Percentiles rank a stretch among this genome's conserved stretches.
Evolutionary conservation across 192 early-diverging fungal genomes (phyloP).

Genomic region (Coemansia sp.): DNA sequence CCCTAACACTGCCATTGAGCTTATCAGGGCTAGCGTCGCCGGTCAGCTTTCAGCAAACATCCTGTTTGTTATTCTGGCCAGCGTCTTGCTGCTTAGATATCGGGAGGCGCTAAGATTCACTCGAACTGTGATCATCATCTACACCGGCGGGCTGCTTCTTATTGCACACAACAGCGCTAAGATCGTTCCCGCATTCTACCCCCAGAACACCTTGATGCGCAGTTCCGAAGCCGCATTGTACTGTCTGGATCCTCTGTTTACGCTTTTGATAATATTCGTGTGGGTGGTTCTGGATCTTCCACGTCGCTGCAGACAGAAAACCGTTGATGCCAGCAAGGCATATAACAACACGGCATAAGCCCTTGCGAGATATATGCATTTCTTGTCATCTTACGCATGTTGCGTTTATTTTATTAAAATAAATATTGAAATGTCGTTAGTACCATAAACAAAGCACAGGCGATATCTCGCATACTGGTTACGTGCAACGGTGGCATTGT

Average conservation of each 20-base stretch:
- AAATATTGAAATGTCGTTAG: too few species aligned
- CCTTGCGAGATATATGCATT: too few species aligned
- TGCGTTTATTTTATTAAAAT: too few species aligned
- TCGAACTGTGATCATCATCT: constrained; percentile 5
- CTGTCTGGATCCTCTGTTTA: constrained; percentile 18
- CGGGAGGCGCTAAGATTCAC: constrained; percentile 4
- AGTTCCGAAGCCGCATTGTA: constrained; percentile 15
- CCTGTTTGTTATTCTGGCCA: constrained; percentile 5
- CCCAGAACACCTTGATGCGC: neutral
- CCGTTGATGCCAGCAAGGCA: neutral
- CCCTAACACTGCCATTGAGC: neutral
- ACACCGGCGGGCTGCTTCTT: constrained; percentile 8
- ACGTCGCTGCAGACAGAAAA: neutral
- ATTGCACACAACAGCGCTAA: constrained; percentile 3
- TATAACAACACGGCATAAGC: neutral
- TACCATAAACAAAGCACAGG: too few species aligned
- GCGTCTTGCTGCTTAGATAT: neutral
- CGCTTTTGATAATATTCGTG: neutral
- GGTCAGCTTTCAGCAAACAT: constrained; percentile 6
- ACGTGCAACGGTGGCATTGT: too few species aligned
- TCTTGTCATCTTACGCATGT: too few species aligned
- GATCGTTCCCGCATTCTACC: constrained; percentile 12
- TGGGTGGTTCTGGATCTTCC: constrained; percentile 19
- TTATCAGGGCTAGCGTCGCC: constrained; percentile 16
- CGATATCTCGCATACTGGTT: too few species aligned